Evolutionary conservation across 2,329 filamentous ascomycete genomes (phyloP), one percentile per base, ranked within the genome.

Genomic region (Dothistroma septosporum): DNA sequence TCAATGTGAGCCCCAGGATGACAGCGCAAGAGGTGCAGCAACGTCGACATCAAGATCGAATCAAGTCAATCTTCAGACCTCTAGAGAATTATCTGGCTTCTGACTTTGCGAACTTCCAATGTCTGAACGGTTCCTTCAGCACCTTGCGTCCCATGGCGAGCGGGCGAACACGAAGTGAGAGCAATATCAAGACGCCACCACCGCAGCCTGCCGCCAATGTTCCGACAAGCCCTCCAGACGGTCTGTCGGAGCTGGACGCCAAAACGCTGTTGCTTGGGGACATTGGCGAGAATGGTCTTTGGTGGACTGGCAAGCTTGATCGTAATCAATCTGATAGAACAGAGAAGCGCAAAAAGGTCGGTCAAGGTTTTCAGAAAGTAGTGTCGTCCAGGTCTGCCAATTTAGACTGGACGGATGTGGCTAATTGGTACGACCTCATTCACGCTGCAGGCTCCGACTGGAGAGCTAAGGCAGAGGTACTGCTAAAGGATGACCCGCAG

Each of bases 201-300:
- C 66, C 72, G 14, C 74, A 78, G 64, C 68, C 70, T 9, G 46
- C 54, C 16, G 63, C 64, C 10, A 57, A 61, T 11, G 53, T 54
- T 19, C 55, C 57, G 6, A 64, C 70, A 63, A 64, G 73, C 75
- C 58, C 77, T 76, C 61, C 73, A 76, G 48, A 76, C 77, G 28
- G 74, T 12, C 62, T 86, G 3, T 82, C 82, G 37, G 87, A 90
- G 54, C 76, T 92, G 21, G 90, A 94, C 71, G 84, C 88, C 0
- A 94, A 92, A 70, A 83, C 89, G 5, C 77, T 93, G 21, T 78
- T 92, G 7, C 74, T 92, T 1, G 90, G 89, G 2, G 85, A 92
- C 68, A 81, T 92, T 66, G 88, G 87, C 0, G 90, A 94, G 71
- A 94, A 94, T 70, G 90, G 89, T 2, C 84, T 83, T 8, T 93